Percentiles rank a stretch among this genome's conserved stretches.
Conservation (phyloP, 805 yeast species). For the Cyberlindnera sargentensis region DNA sequence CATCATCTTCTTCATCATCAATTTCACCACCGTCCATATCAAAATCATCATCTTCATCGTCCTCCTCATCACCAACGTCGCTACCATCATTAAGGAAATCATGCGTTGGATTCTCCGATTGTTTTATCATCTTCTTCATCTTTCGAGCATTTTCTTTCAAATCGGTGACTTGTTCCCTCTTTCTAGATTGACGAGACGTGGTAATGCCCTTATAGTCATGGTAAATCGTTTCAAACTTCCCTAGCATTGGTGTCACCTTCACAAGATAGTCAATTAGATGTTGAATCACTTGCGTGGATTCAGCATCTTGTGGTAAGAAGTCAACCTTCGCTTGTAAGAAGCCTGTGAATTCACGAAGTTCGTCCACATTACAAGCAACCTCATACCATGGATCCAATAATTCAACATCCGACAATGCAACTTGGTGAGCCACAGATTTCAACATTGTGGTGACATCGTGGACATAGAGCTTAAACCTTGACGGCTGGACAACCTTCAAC, state of each 20-base stretch:
- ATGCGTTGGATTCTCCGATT: slow-evolving; percentile 7
- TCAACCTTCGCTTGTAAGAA: slow-evolving; percentile 3
- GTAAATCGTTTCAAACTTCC: slow-evolving; percentile 13
- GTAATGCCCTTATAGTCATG: slow-evolving; percentile 8
- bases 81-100: slow-evolving; percentile 11
- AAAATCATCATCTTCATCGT: slow-evolving; percentile 5
- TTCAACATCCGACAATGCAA: background rate
- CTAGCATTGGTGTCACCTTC: slow-evolving; percentile 9
- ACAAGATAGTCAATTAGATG: slow-evolving; percentile 11
- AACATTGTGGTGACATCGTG: slow-evolving; percentile 20
- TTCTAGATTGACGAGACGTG: slow-evolving; percentile 15
- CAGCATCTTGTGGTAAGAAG: slow-evolving; percentile 1
- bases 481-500: slow-evolving; percentile 12
- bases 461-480: slow-evolving; percentile 22
- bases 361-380: slow-evolving; percentile 12
- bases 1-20: slow-evolving; percentile 4
- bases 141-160: slow-evolving; percentile 14
- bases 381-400: slow-evolving; percentile 24
- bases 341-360: slow-evolving; percentile 11
- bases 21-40: slow-evolving; percentile 1
- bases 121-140: slow-evolving; percentile 9
- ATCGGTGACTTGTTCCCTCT: slow-evolving; percentile 12
- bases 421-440: background rate
- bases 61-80: slow-evolving; percentile 10
- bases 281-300: background rate